Evolutionary conservation across 2,329 filamentous ascomycete species (phyloP), one percentile per base, ranked within the genome.

Genomic region (Claviceps capensis): DNA sequence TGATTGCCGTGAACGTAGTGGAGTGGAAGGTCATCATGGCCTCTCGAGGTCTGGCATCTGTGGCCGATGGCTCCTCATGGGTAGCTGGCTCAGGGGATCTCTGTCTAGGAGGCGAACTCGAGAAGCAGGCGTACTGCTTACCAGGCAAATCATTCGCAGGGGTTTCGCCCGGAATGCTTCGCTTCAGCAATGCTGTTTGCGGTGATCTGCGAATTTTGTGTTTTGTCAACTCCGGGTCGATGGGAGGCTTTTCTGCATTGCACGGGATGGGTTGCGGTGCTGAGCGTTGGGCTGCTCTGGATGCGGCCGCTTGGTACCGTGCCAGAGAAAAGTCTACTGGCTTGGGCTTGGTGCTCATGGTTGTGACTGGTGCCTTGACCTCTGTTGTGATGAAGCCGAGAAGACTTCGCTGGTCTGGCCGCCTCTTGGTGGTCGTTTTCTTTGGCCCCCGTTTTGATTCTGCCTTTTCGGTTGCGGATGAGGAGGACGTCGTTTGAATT

Each of bases 71-170:
- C n/a, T 62, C 55, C 11, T 56, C 55, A 11, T 62, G 57, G 30
- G 41, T 11, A 34, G 30, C 8, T 5, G 56, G 54, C 17, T 58
- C 55, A 4, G 59, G 57, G 5, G 59, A 59, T 3, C 55, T 36
- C 2, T 63, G 61, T n/a, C 62, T 60, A 2, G 68, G 62, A 4
- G 79, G 77, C 17, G 78, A 79, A 64, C 78, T 82, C 0, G 78
- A 81, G 59, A 82, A 80, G 55, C 72, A 75, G 0, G 71, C 62
- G 57, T 86, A 85, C 7, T 67, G 65, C 49, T 73, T 74, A 51
- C 63, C 65, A 2, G 65, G 63, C 8, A 56, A 60, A 4, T 56
- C 57, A 2, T 61, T 57, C 6, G 63, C 58, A 40, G 58, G 56
- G 47, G 60, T 53, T 9, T 42, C 49, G 56, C 59, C 38, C 52